These are phyloP conservation scores for Acanthamoeba royreba DNA, from an alignment of 208 protist genomes.

Conservation along the genomic window DNA sequence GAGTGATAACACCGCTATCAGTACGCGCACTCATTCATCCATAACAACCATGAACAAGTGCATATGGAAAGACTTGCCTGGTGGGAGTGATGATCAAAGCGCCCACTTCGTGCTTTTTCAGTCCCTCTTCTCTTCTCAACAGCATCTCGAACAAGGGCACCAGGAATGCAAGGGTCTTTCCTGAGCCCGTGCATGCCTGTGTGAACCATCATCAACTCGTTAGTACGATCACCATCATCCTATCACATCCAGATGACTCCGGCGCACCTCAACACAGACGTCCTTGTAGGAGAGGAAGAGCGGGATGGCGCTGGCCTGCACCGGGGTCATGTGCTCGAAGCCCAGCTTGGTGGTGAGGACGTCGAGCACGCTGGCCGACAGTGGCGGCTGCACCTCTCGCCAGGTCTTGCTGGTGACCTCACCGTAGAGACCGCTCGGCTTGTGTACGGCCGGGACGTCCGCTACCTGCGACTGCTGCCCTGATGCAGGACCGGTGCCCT, in stretches of 20 bases:
- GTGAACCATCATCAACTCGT: not conserved
- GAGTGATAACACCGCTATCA: not conserved
- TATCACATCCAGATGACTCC: not conserved
- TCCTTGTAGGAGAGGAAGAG: slow-evolving; percentile 79
- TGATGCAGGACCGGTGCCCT: no score
- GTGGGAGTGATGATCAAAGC: slow-evolving; percentile 78
- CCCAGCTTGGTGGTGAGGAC: slow-evolving; percentile 1
- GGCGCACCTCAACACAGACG: slow-evolving; percentile 70
- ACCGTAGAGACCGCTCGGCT: not conserved
- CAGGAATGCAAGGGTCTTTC: slow-evolving; percentile 82
- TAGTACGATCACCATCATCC: not conserved
- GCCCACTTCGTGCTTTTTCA: slow-evolving; percentile 58
- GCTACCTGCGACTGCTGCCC: no score
- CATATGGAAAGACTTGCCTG: slow-evolving; percentile 10
- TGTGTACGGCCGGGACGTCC: not conserved
- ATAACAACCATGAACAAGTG: not conserved
- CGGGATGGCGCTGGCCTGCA: slow-evolving; percentile 78
- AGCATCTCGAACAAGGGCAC: slow-evolving; percentile 79
- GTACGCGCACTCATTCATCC: not conserved
- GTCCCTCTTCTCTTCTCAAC: slow-evolving; percentile 22
- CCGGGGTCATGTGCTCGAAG: slow-evolving; percentile 79
- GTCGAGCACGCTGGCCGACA: not conserved
- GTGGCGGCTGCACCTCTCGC: not conserved
- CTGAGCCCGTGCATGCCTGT: slow-evolving; percentile 73
- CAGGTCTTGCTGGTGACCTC: not conserved